Conservation (phyloP, 768 basidiomycete genomes). For the Calocybe gangraenosa region DNA sequence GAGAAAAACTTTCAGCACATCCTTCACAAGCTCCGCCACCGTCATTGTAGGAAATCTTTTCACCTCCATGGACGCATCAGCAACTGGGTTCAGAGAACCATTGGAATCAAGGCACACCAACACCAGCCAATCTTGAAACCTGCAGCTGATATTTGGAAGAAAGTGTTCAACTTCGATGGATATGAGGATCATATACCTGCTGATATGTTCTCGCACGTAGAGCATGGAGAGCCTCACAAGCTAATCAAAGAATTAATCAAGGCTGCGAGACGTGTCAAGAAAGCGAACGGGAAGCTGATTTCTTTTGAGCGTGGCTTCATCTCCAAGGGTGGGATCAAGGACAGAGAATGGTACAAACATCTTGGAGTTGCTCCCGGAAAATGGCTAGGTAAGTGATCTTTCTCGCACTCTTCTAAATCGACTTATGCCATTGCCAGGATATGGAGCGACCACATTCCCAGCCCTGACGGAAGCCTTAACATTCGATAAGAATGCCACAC, state of each 20-base stretch:
- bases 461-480: constrained; percentile 74
- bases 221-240: constrained; percentile 4
- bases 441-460: constrained; percentile 83
- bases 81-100: constrained; percentile 33
- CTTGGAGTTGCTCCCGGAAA: constrained; percentile 85
- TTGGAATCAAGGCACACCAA: constrained; percentile 31
- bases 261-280: constrained; percentile 54
- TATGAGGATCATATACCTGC: constrained; percentile 9
- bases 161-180: constrained; percentile 24
- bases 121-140: constrained; percentile 6
- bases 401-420: not conserved
- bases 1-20: constrained; percentile 48
- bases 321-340: constrained; percentile 68
- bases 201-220: constrained; percentile 4
- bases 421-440: constrained; percentile 42
- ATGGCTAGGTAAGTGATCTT: constrained; percentile 56
- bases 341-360: constrained; percentile 84
- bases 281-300: constrained; percentile 62
- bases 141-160: constrained; percentile 27
- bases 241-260: constrained; percentile 41
- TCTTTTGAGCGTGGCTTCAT: constrained; percentile 81
- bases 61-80: constrained; percentile 20
- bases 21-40: constrained; percentile 32
- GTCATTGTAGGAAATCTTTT: constrained; percentile 18
- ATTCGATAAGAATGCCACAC: constrained; percentile 58